Base-by-base conservation (phyloP, 2,329 filamentous ascomycete species). In the Aspergillus niger region DNA sequence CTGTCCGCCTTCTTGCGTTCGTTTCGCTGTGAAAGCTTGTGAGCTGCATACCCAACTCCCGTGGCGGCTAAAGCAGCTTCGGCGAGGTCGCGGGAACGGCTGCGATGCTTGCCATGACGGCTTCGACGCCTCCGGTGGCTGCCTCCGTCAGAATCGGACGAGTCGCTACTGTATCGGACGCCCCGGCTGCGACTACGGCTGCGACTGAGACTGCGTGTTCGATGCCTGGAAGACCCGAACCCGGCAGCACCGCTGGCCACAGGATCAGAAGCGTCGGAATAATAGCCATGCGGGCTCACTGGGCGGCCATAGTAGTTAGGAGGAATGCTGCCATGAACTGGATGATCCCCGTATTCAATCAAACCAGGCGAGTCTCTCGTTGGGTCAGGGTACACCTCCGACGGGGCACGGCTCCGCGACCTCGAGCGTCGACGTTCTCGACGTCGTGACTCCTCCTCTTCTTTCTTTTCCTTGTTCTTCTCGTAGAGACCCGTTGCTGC, bases 301-400 rank as follows among this genome's bases (percentile, higher is more conserved):
- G 79, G 76, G 24, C 77, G 75, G 24, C 79, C 77, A 63, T 81
- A 80, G 63, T 81, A 80, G 62, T 81, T 76, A 55, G 77, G 78
- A 24, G 76, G 79, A 52, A 80, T 80, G 67, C 84, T 84, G 67
- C 83, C 82, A 66, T 85, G 82, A 57, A 89, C 84, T 7, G 86
- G 86, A 69, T 85, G 83, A 70, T 83, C 81, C 65, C 86, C 86
- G 72, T 89, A 89, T 72, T 87, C 86, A 76, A 89, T 86, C 74
- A 88, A 75, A 61, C 79, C 81, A 69, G 81, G 77, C 66, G 76
- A 79, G 67, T 80, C 78, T 32, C 74, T 70, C 13, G 72, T 63
- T 22, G 74, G 73, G 56, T 80, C 78, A 17, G 76, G 71, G 59
- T 79, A 77, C n/a, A 67, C 66, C 11, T 73, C 67, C 59, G 78